These are phyloP conservation scores for Xylaria sp. DNA, from an alignment of 2,329 filamentous ascomycete genomes.

Conservation along the genomic window DNA sequence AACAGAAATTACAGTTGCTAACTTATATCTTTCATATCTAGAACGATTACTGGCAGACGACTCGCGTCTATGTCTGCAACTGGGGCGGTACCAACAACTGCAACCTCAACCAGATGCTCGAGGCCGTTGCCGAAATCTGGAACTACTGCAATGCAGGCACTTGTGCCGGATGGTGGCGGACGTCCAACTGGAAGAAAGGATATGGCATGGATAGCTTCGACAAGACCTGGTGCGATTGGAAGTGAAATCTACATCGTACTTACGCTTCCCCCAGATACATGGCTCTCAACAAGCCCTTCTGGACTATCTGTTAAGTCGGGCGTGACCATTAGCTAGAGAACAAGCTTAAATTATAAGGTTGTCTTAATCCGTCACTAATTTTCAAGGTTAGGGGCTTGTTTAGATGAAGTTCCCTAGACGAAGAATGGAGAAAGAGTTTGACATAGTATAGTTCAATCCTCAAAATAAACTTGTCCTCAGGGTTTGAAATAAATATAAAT, in stretches of 20 bases:
- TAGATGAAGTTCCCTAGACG: background rate
- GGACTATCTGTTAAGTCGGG: background rate
- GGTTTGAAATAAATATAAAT: background rate
- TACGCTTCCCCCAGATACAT: background rate
- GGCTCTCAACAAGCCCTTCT: background rate
- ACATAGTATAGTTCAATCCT: background rate
- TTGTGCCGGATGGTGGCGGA: slow-evolving; percentile 2
- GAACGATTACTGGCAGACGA: slow-evolving; percentile 5
- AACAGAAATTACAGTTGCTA: background rate
- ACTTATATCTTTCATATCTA: background rate
- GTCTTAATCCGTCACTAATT: background rate
- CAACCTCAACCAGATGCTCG: slow-evolving; percentile 10
- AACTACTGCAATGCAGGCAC: slow-evolving; percentile 10
- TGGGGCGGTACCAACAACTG: slow-evolving; percentile 15
- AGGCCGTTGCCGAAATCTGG: slow-evolving; percentile 20
- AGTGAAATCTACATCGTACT: no score
- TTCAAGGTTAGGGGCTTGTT: background rate
- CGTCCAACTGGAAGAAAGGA: slow-evolving; percentile 11
- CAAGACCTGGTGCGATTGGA: slow-evolving; percentile 4
- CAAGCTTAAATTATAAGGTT: background rate
- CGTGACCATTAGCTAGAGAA: background rate
- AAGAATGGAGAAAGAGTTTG: background rate
- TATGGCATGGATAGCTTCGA: slow-evolving; percentile 8
- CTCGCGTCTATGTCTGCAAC: slow-evolving; percentile 19
- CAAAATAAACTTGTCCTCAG: background rate